Conservation (phyloP, 2,329 filamentous ascomycete genomes). For the Colletotrichum sp. region DNA sequence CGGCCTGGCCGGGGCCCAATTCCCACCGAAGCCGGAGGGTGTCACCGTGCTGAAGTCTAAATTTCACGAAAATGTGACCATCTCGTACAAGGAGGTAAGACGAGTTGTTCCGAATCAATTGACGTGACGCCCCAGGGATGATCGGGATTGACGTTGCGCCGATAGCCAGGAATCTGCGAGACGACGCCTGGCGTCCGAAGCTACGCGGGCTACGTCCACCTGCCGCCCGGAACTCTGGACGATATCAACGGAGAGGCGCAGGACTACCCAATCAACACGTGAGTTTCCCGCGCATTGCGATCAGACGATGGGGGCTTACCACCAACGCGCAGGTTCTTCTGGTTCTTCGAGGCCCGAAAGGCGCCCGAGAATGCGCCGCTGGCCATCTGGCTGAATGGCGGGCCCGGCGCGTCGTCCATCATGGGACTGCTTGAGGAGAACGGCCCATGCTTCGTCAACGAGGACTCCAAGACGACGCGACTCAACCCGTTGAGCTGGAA, state of each 20-base stretch:
- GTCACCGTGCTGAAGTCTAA: slow-evolving; percentile 59
- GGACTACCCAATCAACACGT: slow-evolving; percentile 54
- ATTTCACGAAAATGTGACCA: slow-evolving; percentile 64
- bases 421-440: slow-evolving; percentile 50
- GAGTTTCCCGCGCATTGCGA: not conserved
- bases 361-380: slow-evolving; percentile 43
- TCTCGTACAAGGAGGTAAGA: slow-evolving; percentile 63
- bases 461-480: slow-evolving; percentile 48
- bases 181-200: slow-evolving; percentile 64
- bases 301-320: not conserved
- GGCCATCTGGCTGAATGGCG: slow-evolving; percentile 60
- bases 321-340: slow-evolving; percentile 22
- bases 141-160: not conserved
- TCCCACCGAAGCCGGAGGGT: slow-evolving; percentile 32
- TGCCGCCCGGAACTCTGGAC: slow-evolving; percentile 48
- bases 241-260: slow-evolving; percentile 48
- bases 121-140: not conserved
- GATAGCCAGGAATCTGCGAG: slow-evolving; percentile 62
- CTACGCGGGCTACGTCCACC: slow-evolving; percentile 67
- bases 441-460: slow-evolving; percentile 46
- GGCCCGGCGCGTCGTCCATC: slow-evolving; percentile 58
- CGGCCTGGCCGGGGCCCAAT: slow-evolving; percentile 30
- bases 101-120: not conserved
- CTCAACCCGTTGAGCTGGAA: slow-evolving; percentile 63
- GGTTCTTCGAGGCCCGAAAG: slow-evolving; percentile 32